phyloP scores from a whole-genome alignment of 768 basidiomycete genomes.

The Rhizopogon vesiculosus region DNA sequence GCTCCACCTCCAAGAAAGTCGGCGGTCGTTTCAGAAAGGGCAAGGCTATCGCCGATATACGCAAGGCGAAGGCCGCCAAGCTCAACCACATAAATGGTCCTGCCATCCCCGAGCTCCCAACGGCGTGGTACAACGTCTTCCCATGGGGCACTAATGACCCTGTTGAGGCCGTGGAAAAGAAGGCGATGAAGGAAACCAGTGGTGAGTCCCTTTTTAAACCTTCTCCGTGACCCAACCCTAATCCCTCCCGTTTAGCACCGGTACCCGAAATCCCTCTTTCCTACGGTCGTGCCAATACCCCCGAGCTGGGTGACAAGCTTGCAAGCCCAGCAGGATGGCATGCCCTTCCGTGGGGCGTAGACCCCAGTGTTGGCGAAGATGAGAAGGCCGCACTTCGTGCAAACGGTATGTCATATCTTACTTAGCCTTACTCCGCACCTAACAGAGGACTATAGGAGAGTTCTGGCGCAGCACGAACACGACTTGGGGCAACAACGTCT shows the following conservation, averaged over 20 bases:
- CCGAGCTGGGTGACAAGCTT: conserved; percentile 67
- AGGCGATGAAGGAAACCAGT: conserved; percentile 10
- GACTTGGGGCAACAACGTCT: conserved; percentile 89
- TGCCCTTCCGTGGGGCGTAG: conserved; percentile 63
- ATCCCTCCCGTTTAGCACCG: conserved; percentile 7
- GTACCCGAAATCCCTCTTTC: conserved; percentile 6
- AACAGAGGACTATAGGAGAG: conserved; percentile 17
- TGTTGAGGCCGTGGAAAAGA: conserved; percentile 34
- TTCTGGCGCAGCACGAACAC: conserved; percentile 67
- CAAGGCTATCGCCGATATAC: conserved; percentile 5
- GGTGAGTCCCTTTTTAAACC: conserved; percentile 6
- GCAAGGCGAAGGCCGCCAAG: conserved; percentile 16
- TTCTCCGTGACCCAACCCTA: not conserved
- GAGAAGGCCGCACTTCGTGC: conserved; percentile 1
- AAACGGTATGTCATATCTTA: not conserved
- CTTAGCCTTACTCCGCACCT: conserved; percentile 5
- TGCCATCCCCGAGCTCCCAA: conserved; percentile 14
- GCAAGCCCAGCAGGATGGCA: conserved; percentile 96
- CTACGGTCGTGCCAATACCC: conserved; percentile 32
- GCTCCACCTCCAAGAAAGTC: conserved; percentile 2
- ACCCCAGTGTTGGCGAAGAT: conserved; percentile 40
- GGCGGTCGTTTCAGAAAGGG: conserved; percentile 10
- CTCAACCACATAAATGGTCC: not conserved
- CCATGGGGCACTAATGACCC: conserved; percentile 88
- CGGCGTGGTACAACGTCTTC: conserved; percentile 67